phyloP scores from a whole-genome alignment of 495 filamentous ascomycete genomes.

The Hypoxylon subgilvum region DNA sequence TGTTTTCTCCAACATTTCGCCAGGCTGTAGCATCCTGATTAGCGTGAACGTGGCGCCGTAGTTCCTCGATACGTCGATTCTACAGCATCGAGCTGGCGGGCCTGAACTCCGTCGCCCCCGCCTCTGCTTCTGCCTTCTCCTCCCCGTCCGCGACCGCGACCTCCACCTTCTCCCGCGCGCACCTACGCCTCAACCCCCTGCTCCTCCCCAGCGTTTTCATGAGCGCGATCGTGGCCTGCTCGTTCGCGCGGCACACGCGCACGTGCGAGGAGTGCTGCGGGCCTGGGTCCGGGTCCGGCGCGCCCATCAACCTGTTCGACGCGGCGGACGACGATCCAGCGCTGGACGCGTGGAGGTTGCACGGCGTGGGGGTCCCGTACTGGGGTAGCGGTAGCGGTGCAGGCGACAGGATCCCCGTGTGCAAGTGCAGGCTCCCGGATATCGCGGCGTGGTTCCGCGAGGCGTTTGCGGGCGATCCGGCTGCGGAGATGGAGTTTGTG shows the following conservation, averaged over 20 bases:
- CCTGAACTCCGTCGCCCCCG: too few relatives aligned
- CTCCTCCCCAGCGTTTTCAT: slow-evolving; percentile 38
- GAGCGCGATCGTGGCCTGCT: slow-evolving; percentile 43
- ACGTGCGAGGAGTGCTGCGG: slow-evolving; percentile 36
- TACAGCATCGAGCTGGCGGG: too few relatives aligned
- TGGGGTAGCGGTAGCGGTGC: slow-evolving; percentile 29
- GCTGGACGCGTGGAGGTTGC: slow-evolving; percentile 28
- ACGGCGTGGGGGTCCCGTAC: slow-evolving; percentile 33
- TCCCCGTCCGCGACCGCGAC: background rate
- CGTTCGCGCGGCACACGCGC: slow-evolving; percentile 32
- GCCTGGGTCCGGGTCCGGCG: background rate
- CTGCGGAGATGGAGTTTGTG: slow-evolving; percentile 40
- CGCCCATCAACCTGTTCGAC: slow-evolving; percentile 32
- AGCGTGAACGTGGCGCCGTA: too few relatives aligned
- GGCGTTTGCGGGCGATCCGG: slow-evolving; percentile 32
- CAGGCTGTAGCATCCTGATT: too few relatives aligned
- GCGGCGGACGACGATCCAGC: slow-evolving; percentile 17
- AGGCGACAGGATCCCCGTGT: slow-evolving; percentile 25
- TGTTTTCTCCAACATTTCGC: too few relatives aligned
- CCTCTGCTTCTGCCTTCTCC: too few relatives aligned
- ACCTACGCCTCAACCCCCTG: slow-evolving; percentile 37
- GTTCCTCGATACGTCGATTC: too few relatives aligned
- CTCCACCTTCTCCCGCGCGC: background rate
- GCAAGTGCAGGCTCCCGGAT: slow-evolving; percentile 33
- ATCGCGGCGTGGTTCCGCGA: slow-evolving; percentile 42